Base-by-base conservation (phyloP, 1,284 basidiomycete species). In the Grifola frondosa region DNA sequence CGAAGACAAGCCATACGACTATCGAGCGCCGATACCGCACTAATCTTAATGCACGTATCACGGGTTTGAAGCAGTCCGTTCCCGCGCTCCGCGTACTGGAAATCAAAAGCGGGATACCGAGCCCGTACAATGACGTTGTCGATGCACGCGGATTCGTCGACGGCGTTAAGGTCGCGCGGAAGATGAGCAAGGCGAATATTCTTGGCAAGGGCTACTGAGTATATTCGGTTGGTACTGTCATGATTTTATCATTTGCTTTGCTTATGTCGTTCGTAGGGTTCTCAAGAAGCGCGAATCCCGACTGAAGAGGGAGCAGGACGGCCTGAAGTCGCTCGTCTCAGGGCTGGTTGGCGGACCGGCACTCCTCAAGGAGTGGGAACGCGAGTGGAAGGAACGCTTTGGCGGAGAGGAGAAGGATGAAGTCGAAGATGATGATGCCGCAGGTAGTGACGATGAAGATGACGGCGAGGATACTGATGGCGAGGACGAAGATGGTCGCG, bases 21-120 rank as follows among this genome's bases (percentile, higher is more conserved):
- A 94, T 95, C 53, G 92, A 95, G 65, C 80, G 92, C 12, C 77
- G 92, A 23, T 91, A 94, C 59, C 80, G 92, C 29, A 93, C 91
- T 13, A 94, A 94, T 63, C 77, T 95, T 46, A 95, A 95, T 59
- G 88, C 90, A 10, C 83, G 91, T 36, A 94, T 95, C 32, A 83
- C 87, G 44, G 84, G 85, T 42, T 72, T 95, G 30, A 83, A 88
- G 43, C 79, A 82, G 57, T 84, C 90, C 9, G 89, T 93, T 2
- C 90, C 90, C 2, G 91, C 90, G 0, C 73, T 93, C 25, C 81
- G 87, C 3, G 80, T 88, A 12, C 71, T 91, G 56, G 77, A 55
- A 65, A 63, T 32, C 62, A 62, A 54, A 54, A 64, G 49, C 37
- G 63, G 44, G 46, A 65, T 25, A 56, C 57, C 33, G 54, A 68